A percentile compares a stretch with the other conserved stretches of the same genome.
Evolutionary conservation across 106 monocot genomes (phyloP).

Genomic region (Allium fistulosum): DNA sequence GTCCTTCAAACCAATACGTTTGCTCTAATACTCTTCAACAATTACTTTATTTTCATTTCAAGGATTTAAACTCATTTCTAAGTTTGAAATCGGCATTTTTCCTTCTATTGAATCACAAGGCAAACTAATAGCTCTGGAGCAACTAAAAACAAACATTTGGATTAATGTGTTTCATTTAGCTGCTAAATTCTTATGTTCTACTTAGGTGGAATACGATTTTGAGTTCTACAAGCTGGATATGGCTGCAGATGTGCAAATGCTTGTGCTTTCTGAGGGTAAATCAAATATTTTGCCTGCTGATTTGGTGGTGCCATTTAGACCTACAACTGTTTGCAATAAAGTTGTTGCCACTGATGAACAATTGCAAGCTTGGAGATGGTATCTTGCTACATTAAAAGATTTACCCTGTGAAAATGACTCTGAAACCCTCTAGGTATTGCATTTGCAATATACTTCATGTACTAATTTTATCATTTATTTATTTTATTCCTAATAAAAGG

Average conservation of each 20-base stretch:
- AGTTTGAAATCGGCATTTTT: not conserved
- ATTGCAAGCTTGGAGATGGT: constrained; percentile 88
- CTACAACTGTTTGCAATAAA: constrained; percentile 21
- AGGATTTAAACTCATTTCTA: not conserved
- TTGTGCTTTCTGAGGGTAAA: constrained; percentile 79
- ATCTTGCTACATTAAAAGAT: constrained; percentile 56
- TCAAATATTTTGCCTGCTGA: constrained; percentile 93
- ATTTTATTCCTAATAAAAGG: too few relatives aligned
- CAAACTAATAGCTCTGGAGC: too few relatives aligned
- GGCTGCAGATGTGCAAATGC: constrained; percentile 70
- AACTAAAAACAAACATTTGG: too few relatives aligned
- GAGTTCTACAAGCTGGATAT: constrained; percentile 89
- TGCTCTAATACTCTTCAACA: too few relatives aligned
- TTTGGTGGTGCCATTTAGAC: constrained; percentile 63
- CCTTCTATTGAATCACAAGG: not conserved
- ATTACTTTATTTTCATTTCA: too few relatives aligned
- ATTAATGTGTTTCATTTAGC: too few relatives aligned
- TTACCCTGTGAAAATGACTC: constrained; percentile 56
- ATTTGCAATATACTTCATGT: not conserved
- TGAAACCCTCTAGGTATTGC: constrained; percentile 52
- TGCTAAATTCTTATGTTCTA: not conserved
- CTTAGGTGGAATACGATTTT: constrained; percentile 94
- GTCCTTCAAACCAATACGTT: too few relatives aligned
- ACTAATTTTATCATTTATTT: too few relatives aligned
- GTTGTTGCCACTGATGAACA: constrained; percentile 30